phyloP scores from a whole-genome alignment of 78 protist genomes.

The Pigoraptor vietnamica region DNA sequence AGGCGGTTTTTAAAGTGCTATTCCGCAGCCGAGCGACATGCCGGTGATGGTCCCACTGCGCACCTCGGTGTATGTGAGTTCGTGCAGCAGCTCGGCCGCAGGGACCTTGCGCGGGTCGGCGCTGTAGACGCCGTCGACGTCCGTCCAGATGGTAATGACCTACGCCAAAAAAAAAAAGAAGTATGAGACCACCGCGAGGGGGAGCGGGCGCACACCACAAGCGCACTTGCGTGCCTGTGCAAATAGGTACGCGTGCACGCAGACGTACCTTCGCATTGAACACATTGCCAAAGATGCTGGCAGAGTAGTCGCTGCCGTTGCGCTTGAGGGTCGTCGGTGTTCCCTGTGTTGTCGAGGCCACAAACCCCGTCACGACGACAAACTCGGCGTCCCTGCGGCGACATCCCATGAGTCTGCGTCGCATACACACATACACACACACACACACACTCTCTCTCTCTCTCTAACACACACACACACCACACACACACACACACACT shows the following conservation, averaged over 20 bases:
- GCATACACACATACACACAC: not conserved
- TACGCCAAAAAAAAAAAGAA: not conserved
- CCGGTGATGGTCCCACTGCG: too few relatives aligned
- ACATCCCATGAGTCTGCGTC: not conserved
- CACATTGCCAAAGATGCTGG: constrained; percentile 33
- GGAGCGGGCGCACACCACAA: not conserved
- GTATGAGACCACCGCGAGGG: too few relatives aligned
- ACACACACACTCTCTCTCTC: too few relatives aligned
- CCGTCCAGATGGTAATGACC: constrained; percentile 59
- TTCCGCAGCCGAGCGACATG: too few relatives aligned
- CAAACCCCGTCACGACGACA: not conserved
- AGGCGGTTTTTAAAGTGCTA: too few relatives aligned
- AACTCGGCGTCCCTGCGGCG: not conserved
- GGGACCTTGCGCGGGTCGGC: constrained; percentile 53
- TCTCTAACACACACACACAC: too few relatives aligned
- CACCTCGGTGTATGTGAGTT: constrained; percentile 46
- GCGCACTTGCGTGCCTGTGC: not conserved
- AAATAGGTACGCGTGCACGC: not conserved
- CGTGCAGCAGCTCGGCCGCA: constrained; percentile 33
- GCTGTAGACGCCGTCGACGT: constrained; percentile 56
- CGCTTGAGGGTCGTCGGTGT: constrained; percentile 40
- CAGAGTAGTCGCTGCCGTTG: constrained; percentile 60
- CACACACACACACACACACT: too few relatives aligned
- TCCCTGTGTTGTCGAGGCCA: not conserved
- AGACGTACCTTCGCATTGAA: not conserved